Percentiles rank a stretch among this genome's conserved stretches.
Conservation (phyloP, 345 rosid genomes). For the Murraya paniculata region DNA sequence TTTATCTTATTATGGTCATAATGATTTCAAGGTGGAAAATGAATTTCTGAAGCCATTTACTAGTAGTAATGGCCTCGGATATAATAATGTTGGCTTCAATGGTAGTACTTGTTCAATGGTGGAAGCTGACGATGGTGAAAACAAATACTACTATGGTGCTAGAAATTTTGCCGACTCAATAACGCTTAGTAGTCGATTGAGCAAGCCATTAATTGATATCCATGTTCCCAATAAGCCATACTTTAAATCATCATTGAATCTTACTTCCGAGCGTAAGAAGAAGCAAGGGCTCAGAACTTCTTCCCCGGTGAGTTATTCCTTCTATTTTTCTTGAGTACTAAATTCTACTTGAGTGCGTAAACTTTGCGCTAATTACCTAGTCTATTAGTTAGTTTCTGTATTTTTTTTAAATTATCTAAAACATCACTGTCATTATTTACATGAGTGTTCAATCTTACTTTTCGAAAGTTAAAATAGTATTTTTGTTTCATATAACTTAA, state of each 20-base stretch:
- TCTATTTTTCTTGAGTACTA: no score
- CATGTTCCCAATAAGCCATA: slow-evolving; percentile 43
- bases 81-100: slow-evolving; percentile 26
- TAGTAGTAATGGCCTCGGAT: slow-evolving; percentile 10
- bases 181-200: slow-evolving; percentile 34
- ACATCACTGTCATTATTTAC: no score
- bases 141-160: slow-evolving; percentile 29
- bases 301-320: slow-evolving; percentile 34
- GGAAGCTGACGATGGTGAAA: slow-evolving; percentile 31
- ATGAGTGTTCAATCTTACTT: no score
- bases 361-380: no score
- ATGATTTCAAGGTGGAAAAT: slow-evolving; percentile 32
- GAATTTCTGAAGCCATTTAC: slow-evolving; percentile 20
- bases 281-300: slow-evolving; percentile 48
- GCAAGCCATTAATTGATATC: slow-evolving; percentile 44
- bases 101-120: neutral
- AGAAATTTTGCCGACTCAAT: slow-evolving; percentile 26
- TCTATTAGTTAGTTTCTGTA: no score
- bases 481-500: no score
- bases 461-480: no score
- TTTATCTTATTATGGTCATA: slow-evolving; percentile 18
- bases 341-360: no score
- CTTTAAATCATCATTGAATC: slow-evolving; percentile 45
- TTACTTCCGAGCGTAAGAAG: slow-evolving; percentile 50
- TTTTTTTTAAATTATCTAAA: no score